These are phyloP conservation scores for Zymoseptoria ardabiliae DNA, from an alignment of 2,329 filamentous ascomycete genomes.

Conservation along the genomic window DNA sequence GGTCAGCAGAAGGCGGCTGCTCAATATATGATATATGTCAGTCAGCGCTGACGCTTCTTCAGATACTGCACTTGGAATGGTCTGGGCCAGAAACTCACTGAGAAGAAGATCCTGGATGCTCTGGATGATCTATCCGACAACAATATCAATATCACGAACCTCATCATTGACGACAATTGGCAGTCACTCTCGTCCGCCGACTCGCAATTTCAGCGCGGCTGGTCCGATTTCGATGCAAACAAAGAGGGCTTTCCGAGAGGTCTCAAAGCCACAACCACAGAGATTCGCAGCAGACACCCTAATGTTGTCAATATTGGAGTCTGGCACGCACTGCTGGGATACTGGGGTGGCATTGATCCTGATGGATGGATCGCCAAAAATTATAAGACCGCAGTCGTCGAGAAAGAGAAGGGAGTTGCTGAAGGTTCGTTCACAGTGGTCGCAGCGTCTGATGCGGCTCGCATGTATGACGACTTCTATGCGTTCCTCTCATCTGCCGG, in stretches of 20 bases:
- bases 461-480: slow-evolving; percentile 90
- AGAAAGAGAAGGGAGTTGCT: slow-evolving; percentile 49
- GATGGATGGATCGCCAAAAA: slow-evolving; percentile 63
- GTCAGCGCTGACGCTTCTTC: slow-evolving; percentile 49
- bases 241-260: slow-evolving; percentile 70
- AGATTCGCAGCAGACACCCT: slow-evolving; percentile 60
- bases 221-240: slow-evolving; percentile 83
- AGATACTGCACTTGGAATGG: slow-evolving; percentile 93
- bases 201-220: slow-evolving; percentile 49
- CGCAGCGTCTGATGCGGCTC: slow-evolving; percentile 62
- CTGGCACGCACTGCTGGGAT: slow-evolving; percentile 84
- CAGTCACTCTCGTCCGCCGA: slow-evolving; percentile 61
- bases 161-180: slow-evolving; percentile 98
- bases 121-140: slow-evolving; percentile 63
- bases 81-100: slow-evolving; percentile 73
- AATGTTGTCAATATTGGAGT: slow-evolving; percentile 79
- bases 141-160: slow-evolving; percentile 68
- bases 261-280: slow-evolving; percentile 60
- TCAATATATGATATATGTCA: slow-evolving; percentile 57
- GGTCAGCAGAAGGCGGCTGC: not conserved
- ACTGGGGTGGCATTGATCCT: slow-evolving; percentile 84
- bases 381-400: slow-evolving; percentile 65
- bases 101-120: slow-evolving; percentile 69
- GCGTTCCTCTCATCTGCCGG: slow-evolving; percentile 65
- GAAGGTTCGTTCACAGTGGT: slow-evolving; percentile 66